A percentile compares a stretch with the other conserved stretches of the same genome.
phyloP scores from a whole-genome alignment of 352 stramenopile genomes.

The Phytopythium delawarense region DNA sequence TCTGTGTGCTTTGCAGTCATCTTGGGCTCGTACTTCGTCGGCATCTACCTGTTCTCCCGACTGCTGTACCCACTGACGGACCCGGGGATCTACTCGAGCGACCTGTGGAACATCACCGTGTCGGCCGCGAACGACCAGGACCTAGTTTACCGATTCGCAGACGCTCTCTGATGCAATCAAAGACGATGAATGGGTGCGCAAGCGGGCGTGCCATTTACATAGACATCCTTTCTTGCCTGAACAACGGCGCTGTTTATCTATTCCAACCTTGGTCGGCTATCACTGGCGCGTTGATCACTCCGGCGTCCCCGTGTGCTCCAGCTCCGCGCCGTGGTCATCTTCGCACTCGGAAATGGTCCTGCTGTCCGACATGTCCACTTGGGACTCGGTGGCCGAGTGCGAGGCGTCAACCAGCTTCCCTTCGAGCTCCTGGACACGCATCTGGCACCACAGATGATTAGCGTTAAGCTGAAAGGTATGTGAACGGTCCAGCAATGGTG shows the following conservation, averaged over 20 bases:
- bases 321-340: background rate
- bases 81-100: slow-evolving; percentile 72
- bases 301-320: background rate
- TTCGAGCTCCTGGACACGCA: slow-evolving; percentile 7
- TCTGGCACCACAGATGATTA: background rate
- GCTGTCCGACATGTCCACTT: background rate
- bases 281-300: background rate
- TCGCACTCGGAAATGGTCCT: slow-evolving; percentile 1
- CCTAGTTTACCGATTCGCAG: slow-evolving; percentile 35
- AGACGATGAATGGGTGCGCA: slow-evolving; percentile 2
- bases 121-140: slow-evolving; percentile 33
- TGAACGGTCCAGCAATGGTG: background rate
- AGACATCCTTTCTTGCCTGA: background rate
- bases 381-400: background rate
- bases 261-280: background rate
- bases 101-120: slow-evolving; percentile 79
- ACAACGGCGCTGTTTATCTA: background rate
- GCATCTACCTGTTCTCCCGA: slow-evolving; percentile 76
- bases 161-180: slow-evolving; percentile 23
- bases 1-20: slow-evolving; percentile 42
- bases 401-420: slow-evolving; percentile 2
- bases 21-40: slow-evolving; percentile 73
- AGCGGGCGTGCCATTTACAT: slow-evolving; percentile 1
- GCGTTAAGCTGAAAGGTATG: background rate
- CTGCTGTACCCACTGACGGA: slow-evolving; percentile 75